These are phyloP conservation scores for Phytophthora rubi DNA, from an alignment of 352 stramenopile species.

Conservation along the genomic window DNA sequence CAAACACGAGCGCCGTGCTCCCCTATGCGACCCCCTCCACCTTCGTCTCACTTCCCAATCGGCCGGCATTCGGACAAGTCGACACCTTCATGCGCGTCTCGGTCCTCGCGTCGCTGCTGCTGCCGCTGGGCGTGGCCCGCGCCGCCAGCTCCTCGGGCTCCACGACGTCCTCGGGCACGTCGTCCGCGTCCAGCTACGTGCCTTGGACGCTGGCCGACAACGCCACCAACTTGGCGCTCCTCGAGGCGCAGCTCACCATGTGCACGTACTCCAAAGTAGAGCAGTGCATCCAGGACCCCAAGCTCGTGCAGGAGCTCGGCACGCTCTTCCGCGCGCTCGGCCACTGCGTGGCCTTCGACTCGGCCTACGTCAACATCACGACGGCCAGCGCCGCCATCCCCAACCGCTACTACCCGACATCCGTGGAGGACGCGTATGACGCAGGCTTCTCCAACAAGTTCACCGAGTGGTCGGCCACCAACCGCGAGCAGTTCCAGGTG, in stretches of 20 bases:
- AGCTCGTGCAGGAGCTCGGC: slow-evolving; percentile 43
- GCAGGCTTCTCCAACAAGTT: slow-evolving; percentile 66
- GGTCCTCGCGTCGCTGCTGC: slow-evolving; percentile 22
- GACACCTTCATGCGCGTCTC: slow-evolving; percentile 13
- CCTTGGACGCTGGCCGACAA: slow-evolving; percentile 55
- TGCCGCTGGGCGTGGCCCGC: slow-evolving; percentile 23
- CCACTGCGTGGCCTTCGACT: slow-evolving; percentile 59
- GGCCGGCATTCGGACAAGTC: slow-evolving; percentile 3
- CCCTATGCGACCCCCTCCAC: slow-evolving; percentile 10
- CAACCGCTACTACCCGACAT: slow-evolving; percentile 65
- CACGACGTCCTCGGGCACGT: slow-evolving; percentile 17
- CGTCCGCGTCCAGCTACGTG: slow-evolving; percentile 36
- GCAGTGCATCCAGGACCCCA: slow-evolving; percentile 56
- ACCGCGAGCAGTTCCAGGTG: slow-evolving; percentile 65
- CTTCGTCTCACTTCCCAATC: slow-evolving; percentile 19
- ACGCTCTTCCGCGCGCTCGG: slow-evolving; percentile 46
- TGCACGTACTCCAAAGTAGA: slow-evolving; percentile 72
- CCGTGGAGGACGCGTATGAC: slow-evolving; percentile 51
- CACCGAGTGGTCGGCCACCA: slow-evolving; percentile 58
- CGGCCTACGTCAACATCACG: slow-evolving; percentile 51
- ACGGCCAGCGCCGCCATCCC: slow-evolving; percentile 42
- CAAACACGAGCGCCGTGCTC: slow-evolving; percentile 2
- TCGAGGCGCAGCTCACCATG: slow-evolving; percentile 49
- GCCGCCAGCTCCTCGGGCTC: not conserved
- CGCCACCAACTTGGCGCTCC: slow-evolving; percentile 32